These are phyloP conservation scores for Coemansia sp. DNA, from an alignment of 192 early-diverging fungal species.

Conservation along the genomic window DNA sequence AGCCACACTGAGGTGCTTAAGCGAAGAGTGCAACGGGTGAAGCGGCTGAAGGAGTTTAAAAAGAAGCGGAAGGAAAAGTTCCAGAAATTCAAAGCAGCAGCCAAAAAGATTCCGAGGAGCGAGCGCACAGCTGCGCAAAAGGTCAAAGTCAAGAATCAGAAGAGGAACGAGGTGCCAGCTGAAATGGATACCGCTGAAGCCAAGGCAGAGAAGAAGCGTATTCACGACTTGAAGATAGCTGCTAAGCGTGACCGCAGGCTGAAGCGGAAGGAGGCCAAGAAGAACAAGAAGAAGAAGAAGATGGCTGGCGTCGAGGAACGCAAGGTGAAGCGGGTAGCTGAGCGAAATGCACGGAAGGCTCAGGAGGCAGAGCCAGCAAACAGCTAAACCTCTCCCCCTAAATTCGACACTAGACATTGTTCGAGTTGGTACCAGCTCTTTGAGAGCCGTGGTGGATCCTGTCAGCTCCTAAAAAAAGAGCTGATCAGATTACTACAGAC, in stretches of 20 bases:
- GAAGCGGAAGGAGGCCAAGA: slow-evolving; percentile 9
- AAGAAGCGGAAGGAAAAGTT: slow-evolving; percentile 5
- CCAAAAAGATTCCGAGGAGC: neutral
- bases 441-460: neutral
- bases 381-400: neutral
- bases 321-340: neutral
- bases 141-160: slow-evolving; percentile 18
- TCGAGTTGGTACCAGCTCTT: neutral
- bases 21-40: neutral
- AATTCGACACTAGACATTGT: neutral
- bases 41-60: neutral
- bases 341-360: neutral
- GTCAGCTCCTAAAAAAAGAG: neutral
- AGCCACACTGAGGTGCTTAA: neutral
- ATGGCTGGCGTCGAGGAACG: slow-evolving; percentile 6
- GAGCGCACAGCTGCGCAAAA: neutral
- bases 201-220: slow-evolving; percentile 10
- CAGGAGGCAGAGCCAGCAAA: neutral
- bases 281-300: slow-evolving; percentile 10
- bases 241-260: slow-evolving; percentile 5
- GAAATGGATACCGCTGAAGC: slow-evolving; percentile 4
- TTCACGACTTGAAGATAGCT: neutral
- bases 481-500: neutral
- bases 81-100: neutral
- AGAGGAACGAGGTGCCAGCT: slow-evolving; percentile 2